Percentiles rank a stretch among this genome's conserved stretches.
Evolutionary conservation across 2,329 filamentous ascomycete species (phyloP).

Genomic region (Penicillium vulpinum): DNA sequence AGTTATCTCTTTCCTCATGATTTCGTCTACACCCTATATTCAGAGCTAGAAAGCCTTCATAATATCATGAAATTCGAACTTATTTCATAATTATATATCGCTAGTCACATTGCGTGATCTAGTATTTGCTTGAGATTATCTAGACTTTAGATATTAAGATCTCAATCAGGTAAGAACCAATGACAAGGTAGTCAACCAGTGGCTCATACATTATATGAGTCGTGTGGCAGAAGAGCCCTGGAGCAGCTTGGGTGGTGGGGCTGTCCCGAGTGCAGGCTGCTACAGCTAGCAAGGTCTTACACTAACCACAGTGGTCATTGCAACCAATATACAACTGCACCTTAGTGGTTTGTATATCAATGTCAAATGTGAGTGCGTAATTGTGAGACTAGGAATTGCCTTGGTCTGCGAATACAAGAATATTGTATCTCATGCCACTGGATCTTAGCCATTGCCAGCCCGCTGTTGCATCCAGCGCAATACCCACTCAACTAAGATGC

Average conservation of each 20-base stretch:
- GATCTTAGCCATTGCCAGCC: conserved; percentile 23
- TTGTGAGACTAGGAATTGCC: not conserved
- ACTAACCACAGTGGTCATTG: not conserved
- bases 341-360: not conserved
- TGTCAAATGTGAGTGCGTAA: not conserved
- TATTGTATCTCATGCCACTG: not conserved
- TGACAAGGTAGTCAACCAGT: not conserved
- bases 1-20: not conserved
- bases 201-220: not conserved
- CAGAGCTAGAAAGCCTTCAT: not conserved
- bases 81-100: not conserved
- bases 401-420: not conserved
- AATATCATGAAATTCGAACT: not conserved
- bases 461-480: conserved; percentile 38
- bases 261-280: not conserved
- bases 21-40: not conserved
- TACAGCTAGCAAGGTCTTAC: not conserved
- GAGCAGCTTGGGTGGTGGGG: not conserved
- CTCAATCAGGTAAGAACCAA: not conserved
- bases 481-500: conserved; percentile 47
- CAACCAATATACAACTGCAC: not conserved
- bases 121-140: not conserved
- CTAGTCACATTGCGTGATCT: not conserved
- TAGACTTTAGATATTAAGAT: not conserved
- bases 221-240: not conserved